Conservation (phyloP, 2,329 filamentous ascomycete genomes). For the Talaromyces sp. region DNA sequence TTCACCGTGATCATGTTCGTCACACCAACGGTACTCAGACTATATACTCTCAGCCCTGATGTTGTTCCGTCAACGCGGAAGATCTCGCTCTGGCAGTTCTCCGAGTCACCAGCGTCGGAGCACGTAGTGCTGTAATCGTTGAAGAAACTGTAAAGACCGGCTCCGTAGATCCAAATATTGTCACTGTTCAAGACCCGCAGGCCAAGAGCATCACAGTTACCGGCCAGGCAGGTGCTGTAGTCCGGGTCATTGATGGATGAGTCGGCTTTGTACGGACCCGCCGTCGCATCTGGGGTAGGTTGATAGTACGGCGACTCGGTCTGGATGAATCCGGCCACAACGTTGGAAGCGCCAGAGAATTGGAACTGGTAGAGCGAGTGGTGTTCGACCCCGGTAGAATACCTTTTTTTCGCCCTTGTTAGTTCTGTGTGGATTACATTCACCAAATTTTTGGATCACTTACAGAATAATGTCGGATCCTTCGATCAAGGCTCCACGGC, state of each 20-base stretch:
- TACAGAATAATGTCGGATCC: slow-evolving; percentile 37
- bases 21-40: slow-evolving; percentile 45
- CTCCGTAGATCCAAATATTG: slow-evolving; percentile 45
- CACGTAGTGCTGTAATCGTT: slow-evolving; percentile 47
- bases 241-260: slow-evolving; percentile 30
- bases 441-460: slow-evolving; percentile 18
- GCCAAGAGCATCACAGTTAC: slow-evolving; percentile 43
- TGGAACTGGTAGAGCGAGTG: slow-evolving; percentile 47
- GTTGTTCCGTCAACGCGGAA: slow-evolving; percentile 40
- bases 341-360: slow-evolving; percentile 32
- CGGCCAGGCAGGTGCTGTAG: slow-evolving; percentile 26
- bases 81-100: slow-evolving; percentile 47
- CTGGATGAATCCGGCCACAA: slow-evolving; percentile 33
- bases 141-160: slow-evolving; percentile 53
- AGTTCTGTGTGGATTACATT: background rate
- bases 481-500: slow-evolving; percentile 50
- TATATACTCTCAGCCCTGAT: slow-evolving; percentile 35
- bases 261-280: slow-evolving; percentile 27
- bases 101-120: slow-evolving; percentile 33
- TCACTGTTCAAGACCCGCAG: slow-evolving; percentile 45
- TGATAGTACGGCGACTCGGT: slow-evolving; percentile 40
- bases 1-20: slow-evolving; percentile 45
- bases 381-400: slow-evolving; percentile 45
- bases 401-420: slow-evolving; percentile 15
- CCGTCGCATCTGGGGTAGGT: slow-evolving; percentile 30